Conservation (phyloP, 805 yeast genomes). For the Maudiozyma saulgeensis region DNA sequence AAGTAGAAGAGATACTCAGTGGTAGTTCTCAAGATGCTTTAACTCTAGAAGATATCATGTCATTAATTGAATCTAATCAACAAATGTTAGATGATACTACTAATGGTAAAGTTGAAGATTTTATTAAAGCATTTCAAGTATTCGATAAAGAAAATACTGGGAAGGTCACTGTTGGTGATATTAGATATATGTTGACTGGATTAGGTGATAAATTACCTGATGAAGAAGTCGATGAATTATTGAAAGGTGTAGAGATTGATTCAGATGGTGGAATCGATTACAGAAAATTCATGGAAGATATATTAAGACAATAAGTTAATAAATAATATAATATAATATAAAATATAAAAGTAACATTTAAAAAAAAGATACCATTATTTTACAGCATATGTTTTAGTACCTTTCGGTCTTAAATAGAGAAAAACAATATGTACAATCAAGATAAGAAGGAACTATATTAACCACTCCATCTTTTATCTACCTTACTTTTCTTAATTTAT, state of each 20-base stretch:
- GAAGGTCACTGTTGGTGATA: slow-evolving; percentile 92
- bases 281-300: slow-evolving; percentile 87
- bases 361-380: not conserved
- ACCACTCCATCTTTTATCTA: no score
- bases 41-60: slow-evolving; percentile 23
- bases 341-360: not conserved
- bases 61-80: slow-evolving; percentile 19
- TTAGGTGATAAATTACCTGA: slow-evolving; percentile 91
- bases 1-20: slow-evolving; percentile 18
- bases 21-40: slow-evolving; percentile 11
- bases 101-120: slow-evolving; percentile 44
- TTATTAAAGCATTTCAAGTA: slow-evolving; percentile 91
- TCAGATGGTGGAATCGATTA: slow-evolving; percentile 93
- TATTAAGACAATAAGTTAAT: slow-evolving; percentile 68
- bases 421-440: no score
- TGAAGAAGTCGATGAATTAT: slow-evolving; percentile 87
- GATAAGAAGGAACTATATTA: no score
- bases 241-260: slow-evolving; percentile 90
- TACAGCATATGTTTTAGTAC: no score
- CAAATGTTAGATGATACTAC: slow-evolving; percentile 25
- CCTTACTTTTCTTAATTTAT: no score
- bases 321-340: not conserved
- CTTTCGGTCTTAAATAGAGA: no score
- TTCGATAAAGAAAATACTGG: slow-evolving; percentile 96
- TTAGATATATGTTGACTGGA: slow-evolving; percentile 87